Evolutionary conservation across 768 basidiomycete genomes (phyloP), one percentile per base, ranked within the genome.

Genomic region (Fibroporia radiculosa): DNA sequence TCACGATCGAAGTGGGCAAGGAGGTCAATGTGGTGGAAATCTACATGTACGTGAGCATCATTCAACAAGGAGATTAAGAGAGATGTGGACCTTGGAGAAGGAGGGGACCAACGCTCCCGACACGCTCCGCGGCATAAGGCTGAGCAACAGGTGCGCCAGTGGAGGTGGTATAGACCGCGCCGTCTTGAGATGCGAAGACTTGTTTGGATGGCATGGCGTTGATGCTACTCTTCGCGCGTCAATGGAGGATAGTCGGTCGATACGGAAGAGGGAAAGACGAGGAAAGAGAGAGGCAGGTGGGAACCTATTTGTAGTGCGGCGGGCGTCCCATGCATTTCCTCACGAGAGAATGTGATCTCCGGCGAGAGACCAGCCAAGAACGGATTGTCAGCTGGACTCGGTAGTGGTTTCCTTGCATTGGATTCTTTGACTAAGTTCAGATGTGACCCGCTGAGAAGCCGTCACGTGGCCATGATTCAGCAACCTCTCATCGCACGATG

Each of bases 1-100:
- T 96, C 93, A 48, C 89, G 82, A 63, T 90, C 88, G 56, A 93
- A 93, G 70, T 95, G 93, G 13, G 89, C 82, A 50, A 98, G 79
- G 39, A 85, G 71, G 66, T 92, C 90, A 59, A 93, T 83, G 65
- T 87, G 80, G 64, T 89, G 83, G 70, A 90, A 91, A 62, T 92
- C 88, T 86, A 44, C 23, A 40, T n/a, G 24, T 45, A 48, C 44
- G 52, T 59, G 32, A 63, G 48, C 23, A 16, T 26, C 7, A 22
- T 27, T 14, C n/a, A 29, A 14, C 28, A 33, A 24, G 26, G 27
- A 6, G 6, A 35, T 27, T 34, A 26, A 23, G 11, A 29, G 3
- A 6, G 37, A 12, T 28, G 64, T 70, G 20, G 44, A 84, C 86
- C 91, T 67, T 95, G 91, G 33, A 96, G 72, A 22, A 95, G 74